Evolutionary conservation across 176 grass and related monocot species (phyloP), one percentile per base, ranked within the genome.

Genomic region (Carex myosuroides): DNA sequence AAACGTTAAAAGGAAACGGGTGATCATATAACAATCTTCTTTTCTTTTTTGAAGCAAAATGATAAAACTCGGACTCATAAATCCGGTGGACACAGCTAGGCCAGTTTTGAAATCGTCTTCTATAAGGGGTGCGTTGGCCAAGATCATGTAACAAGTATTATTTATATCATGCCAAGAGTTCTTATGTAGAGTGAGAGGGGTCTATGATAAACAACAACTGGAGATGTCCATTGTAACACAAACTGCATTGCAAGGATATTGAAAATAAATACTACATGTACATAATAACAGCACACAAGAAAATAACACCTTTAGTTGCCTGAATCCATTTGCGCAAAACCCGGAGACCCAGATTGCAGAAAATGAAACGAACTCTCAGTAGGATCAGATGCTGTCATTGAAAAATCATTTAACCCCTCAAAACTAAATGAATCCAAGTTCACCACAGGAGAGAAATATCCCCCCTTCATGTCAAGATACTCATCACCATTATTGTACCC

Each of bases 291-390:
- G 21, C 70, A 52, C 42, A 52, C 44, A 74, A 74, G 44, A 74
- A 74, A 50, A 17, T 52, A 6, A 13, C 44, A 52, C 56, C 30
- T 61, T 80, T 39, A 80, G 22, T 80, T 80, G 57, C 54, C 8
- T 90, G 90, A 62, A 97, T 94, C 86, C 90, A 88, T 84, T 90
- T 90, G 88, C 85, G 84, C 74, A 97, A 94, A 88, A 90, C 88
- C 64, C 79, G 16, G 81, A 84, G 81, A 64, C 32, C 65, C 88
- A 1, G 84, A 71, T 79, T 77, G 66, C 46, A 85, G 22, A 64
- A 89, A 37, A 4, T 41, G 29, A 22, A 90, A 88, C 3, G 77
- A 89, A 64, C 60, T 46, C 17, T 87, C 87, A 0, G 83, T 68
- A 70, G 81, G 44, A 70, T 88, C 85, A 74, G 26, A 50, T 24